phyloP scores from a whole-genome alignment of 257 asterid species.

The Solanum stenotomum region DNA sequence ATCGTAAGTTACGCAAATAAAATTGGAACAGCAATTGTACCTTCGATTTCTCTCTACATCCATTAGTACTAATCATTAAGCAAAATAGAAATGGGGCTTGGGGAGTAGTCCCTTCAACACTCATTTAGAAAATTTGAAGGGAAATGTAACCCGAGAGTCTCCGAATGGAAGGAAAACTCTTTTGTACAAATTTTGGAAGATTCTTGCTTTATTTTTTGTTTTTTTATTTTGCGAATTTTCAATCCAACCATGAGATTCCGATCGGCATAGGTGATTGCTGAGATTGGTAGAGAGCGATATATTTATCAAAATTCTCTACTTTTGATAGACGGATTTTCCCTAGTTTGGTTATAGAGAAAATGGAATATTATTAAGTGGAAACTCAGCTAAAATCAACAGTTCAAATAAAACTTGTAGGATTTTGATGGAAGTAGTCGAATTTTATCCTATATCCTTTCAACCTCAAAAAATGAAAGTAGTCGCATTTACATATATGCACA shows the following conservation, averaged over 20 bases:
- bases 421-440: neutral
- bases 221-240: neutral
- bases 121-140: neutral
- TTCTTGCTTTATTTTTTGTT: neutral
- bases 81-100: neutral
- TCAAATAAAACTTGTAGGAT: neutral
- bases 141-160: neutral
- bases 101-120: neutral
- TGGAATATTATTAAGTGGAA: neutral
- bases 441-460: neutral
- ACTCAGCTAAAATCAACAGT: neutral
- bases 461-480: neutral
- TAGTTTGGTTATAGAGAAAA: neutral
- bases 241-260: neutral
- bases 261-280: neutral
- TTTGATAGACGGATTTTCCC: neutral
- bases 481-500: neutral
- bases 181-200: neutral
- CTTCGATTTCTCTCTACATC: neutral
- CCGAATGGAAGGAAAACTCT: neutral
- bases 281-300: neutral
- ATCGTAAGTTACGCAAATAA: neutral
- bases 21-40: neutral
- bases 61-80: neutral
- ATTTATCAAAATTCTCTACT: neutral